Evolutionary conservation across 2,329 filamentous ascomycete species (phyloP), one percentile per base, ranked within the genome.

Genomic region (Herpotrichia juniperi): DNA sequence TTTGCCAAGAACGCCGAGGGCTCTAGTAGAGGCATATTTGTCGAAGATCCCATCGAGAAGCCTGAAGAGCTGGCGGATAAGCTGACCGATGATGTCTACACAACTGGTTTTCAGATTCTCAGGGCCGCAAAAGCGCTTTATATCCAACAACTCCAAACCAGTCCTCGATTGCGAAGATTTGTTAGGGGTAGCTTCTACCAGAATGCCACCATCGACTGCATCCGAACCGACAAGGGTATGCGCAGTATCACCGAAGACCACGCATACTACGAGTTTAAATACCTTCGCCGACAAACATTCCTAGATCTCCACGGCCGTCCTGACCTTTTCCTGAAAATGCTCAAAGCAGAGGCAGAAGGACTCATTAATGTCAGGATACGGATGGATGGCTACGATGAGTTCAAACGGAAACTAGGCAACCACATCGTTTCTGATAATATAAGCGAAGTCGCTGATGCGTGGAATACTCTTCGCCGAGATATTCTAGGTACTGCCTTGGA

Each of bases 251-350:
- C 96, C 63, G 93, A 97, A 56, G 87, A 94, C 21, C 93, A 97
- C 67, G 91, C 92, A 0, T 97, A 96, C 74, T 97, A 97, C 71
- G 94, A 97, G 74, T 91, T 99, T 79, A 96, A 99, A 74, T 99
- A 99, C 64, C 81, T 99, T 17, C 87, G 91, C 58, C 92, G 94
- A 64, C 93, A 97, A 74, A 90, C 90, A 7, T 89, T 97, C 55
- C 79, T 81, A 35, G 89, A 94, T 60, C 84, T 97, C 53, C 89
- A 91, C 2, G 85, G 87, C 46, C 87, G 90, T 47, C 94, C 94
- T 1, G 93, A 97, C 59, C 80, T 96, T 22, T 99, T 94, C 71
- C 78, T 99, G 50, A 93, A 96, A 76, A 99, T 99, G 94, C 86
- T 97, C 73, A 96, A 92, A 72, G 94, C 94, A 1, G 94, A 99